phyloP scores from a whole-genome alignment of 768 basidiomycete species.

The Phaffia australis region DNA sequence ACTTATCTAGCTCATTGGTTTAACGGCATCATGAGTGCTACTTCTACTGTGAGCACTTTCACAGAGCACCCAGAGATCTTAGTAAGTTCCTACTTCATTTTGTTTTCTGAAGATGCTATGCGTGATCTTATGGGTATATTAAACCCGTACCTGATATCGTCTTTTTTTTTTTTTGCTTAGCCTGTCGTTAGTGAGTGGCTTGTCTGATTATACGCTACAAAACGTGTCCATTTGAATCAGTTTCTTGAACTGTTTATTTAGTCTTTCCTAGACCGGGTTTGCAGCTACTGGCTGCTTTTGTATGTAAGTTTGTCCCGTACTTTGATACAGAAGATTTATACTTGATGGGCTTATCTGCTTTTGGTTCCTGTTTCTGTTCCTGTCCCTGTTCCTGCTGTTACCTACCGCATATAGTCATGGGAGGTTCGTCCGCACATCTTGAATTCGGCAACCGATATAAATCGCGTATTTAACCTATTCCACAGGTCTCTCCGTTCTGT shows the following conservation, averaged over 20 bases:
- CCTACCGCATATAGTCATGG: not conserved
- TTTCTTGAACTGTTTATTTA: not conserved
- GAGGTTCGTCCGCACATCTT: not conserved
- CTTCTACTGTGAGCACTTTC: not conserved
- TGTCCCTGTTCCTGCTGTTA: slow-evolving; percentile 8
- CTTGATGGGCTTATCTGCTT: not conserved
- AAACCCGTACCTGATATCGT: not conserved
- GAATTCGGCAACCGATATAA: not conserved
- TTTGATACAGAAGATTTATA: not conserved
- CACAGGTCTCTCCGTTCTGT: slow-evolving; percentile 17
- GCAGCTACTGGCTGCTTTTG: slow-evolving; percentile 19
- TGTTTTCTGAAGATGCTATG: not conserved
- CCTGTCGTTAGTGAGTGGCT: not conserved
- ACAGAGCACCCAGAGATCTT: slow-evolving; percentile 12
- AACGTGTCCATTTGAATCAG: not conserved
- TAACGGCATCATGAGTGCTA: not conserved
- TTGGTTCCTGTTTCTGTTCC: not conserved
- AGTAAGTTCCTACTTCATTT: not conserved
- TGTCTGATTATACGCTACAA: not conserved
- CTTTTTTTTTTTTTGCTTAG: not conserved
- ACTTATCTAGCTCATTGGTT: no score
- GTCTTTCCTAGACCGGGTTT: slow-evolving; percentile 22
- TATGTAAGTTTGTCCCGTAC: slow-evolving; percentile 5
- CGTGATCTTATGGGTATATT: not conserved
- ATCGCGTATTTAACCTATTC: not conserved